A percentile compares a stretch with the other conserved stretches of the same genome.
These are phyloP conservation scores for Phytophthora litchii DNA, from an alignment of 352 stramenopile species.

Conservation along the genomic window DNA sequence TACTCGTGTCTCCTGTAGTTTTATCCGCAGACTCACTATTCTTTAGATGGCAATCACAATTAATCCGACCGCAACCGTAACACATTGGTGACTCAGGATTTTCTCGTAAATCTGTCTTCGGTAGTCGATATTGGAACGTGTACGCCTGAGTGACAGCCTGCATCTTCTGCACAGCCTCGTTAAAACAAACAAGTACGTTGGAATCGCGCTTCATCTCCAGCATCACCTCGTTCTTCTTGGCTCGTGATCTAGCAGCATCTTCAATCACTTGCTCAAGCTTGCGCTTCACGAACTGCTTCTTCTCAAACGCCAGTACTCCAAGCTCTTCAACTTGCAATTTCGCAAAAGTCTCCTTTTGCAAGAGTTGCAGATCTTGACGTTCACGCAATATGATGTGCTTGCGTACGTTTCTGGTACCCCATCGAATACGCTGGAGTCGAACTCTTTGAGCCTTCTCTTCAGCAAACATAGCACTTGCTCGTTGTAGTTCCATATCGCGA, in stretches of 20 bases:
- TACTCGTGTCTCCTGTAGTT: constrained; percentile 10
- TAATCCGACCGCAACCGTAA: constrained; percentile 52
- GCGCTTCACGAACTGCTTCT: constrained; percentile 54
- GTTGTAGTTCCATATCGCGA: constrained; percentile 58
- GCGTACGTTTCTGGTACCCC: constrained; percentile 64
- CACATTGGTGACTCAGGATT: constrained; percentile 49
- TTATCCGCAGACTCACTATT: constrained; percentile 10
- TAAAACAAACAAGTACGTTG: constrained; percentile 49
- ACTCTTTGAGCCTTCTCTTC: constrained; percentile 45
- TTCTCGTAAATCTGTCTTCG: constrained; percentile 66
- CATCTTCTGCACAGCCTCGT: constrained; percentile 59
- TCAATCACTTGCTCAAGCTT: constrained; percentile 56
- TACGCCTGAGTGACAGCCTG: constrained; percentile 55
- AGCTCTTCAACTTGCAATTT: constrained; percentile 58
- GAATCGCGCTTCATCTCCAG: constrained; percentile 52
- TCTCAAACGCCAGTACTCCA: constrained; percentile 57
- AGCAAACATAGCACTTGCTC: constrained; percentile 49
- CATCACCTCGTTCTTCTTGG: constrained; percentile 48
- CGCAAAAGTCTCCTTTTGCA: constrained; percentile 43
- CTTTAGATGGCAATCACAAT: constrained; percentile 51
- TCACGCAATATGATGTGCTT: constrained; percentile 53
- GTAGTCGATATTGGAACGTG: constrained; percentile 62
- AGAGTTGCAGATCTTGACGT: constrained; percentile 42
- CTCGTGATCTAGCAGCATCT: constrained; percentile 40
- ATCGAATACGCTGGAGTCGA: constrained; percentile 64